Percentiles rank a stretch among this genome's conserved stretches.
These are phyloP conservation scores for Salix exigua DNA, from an alignment of 345 rosid genomes.

Conservation along the genomic window DNA sequence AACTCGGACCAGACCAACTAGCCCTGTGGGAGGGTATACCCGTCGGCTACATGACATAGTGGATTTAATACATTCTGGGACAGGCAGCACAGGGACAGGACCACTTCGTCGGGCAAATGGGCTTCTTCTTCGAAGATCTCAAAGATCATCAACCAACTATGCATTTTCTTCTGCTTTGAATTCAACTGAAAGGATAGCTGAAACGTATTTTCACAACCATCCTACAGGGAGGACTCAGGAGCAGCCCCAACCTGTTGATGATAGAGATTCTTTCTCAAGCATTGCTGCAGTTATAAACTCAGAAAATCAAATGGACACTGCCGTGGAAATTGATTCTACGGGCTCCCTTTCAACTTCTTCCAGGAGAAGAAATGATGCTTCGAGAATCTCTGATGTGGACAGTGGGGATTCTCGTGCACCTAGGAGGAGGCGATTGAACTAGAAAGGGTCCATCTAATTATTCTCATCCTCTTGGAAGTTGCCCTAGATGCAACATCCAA, in stretches of 20 bases:
- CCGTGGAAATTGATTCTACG: slow-evolving; percentile 79
- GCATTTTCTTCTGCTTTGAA: slow-evolving; percentile 46
- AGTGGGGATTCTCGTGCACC: slow-evolving; percentile 83
- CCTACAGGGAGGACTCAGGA: slow-evolving; percentile 63
- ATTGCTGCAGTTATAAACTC: slow-evolving; percentile 84
- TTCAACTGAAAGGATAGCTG: slow-evolving; percentile 56
- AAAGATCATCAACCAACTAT: slow-evolving; percentile 48
- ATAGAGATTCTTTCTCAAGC: slow-evolving; percentile 89
- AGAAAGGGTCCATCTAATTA: slow-evolving; percentile 12
- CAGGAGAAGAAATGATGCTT: slow-evolving; percentile 62
- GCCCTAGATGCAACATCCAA: slow-evolving; percentile 1
- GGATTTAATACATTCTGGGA: not conserved
- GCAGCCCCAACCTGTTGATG: slow-evolving; percentile 69
- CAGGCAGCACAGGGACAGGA: not conserved
- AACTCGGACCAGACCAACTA: slow-evolving; percentile 42
- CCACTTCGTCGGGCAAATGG: slow-evolving; percentile 12
- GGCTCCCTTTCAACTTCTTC: slow-evolving; percentile 81
- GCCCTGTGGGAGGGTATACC: slow-evolving; percentile 42
- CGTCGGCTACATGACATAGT: slow-evolving; percentile 38
- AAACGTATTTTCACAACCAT: slow-evolving; percentile 49
- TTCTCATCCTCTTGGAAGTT: not conserved
- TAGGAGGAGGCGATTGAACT: slow-evolving; percentile 67
- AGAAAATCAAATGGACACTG: slow-evolving; percentile 76
- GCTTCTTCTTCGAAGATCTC: slow-evolving; percentile 51
- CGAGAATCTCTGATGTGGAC: slow-evolving; percentile 75